Percentiles rank a stretch among this genome's conserved stretches.
These are phyloP conservation scores for Thermothielavioides terrestris DNA, from an alignment of 495 filamentous ascomycete genomes.

Conservation along the genomic window DNA sequence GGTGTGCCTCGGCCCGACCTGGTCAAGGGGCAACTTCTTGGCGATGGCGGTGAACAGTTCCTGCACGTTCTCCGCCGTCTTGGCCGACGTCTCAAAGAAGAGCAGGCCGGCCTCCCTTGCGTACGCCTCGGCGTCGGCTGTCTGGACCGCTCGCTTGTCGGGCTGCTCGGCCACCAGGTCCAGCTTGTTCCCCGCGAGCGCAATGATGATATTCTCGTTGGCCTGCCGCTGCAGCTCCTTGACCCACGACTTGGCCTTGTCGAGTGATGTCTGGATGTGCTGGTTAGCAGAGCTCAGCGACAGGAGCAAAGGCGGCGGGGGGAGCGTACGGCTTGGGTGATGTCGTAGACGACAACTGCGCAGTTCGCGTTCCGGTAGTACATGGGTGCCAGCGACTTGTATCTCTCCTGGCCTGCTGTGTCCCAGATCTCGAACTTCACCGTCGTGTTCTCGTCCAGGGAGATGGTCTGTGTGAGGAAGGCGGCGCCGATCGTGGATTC, in stretches of 20 bases:
- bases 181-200: slow-evolving; percentile 93
- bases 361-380: slow-evolving; percentile 99
- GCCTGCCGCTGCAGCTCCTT: slow-evolving; percentile 98
- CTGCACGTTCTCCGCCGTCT: slow-evolving; percentile 89
- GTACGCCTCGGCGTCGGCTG: slow-evolving; percentile 89
- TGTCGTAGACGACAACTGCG: slow-evolving; percentile 97
- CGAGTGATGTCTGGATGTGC: slow-evolving; percentile 74
- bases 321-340: slow-evolving; percentile 84
- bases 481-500: slow-evolving; percentile 98
- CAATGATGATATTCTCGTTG: slow-evolving; percentile 99
- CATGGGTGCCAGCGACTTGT: slow-evolving; percentile 98
- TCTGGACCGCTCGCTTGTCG: slow-evolving; percentile 83
- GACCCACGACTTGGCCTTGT: slow-evolving; percentile 99
- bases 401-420: slow-evolving; percentile 94
- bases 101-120: slow-evolving; percentile 84
- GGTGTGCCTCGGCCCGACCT: slow-evolving; percentile 77
- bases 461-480: slow-evolving; percentile 97
- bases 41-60: slow-evolving; percentile 98
- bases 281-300: slow-evolving; percentile 1
- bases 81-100: slow-evolving; percentile 97
- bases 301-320: not conserved
- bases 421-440: slow-evolving; percentile 99
- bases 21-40: slow-evolving; percentile 91
- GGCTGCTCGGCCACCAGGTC: slow-evolving; percentile 86
- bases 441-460: slow-evolving; percentile 92